phyloP scores from a whole-genome alignment of 2,329 filamentous ascomycete species.

The Corinectria fuckeliana region DNA sequence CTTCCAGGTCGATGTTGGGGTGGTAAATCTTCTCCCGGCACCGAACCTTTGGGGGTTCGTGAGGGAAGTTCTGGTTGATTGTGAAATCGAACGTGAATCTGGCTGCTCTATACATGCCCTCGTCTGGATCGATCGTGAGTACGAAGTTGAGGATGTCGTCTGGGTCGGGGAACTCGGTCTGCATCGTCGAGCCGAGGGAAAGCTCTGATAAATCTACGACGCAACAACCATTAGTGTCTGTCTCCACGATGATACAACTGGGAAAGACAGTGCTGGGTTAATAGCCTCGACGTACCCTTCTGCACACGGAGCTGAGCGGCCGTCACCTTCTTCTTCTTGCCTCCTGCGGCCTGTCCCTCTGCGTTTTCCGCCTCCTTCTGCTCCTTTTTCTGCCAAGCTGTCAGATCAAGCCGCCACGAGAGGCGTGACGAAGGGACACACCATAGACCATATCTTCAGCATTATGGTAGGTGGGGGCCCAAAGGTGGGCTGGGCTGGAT shows the following conservation, averaged over 20 bases:
- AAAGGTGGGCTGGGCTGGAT: constrained; percentile 31
- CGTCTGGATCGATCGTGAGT: constrained; percentile 83
- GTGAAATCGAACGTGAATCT: constrained; percentile 88
- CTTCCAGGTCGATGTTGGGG: constrained; percentile 96
- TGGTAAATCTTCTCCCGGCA: constrained; percentile 99
- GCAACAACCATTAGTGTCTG: constrained; percentile 18
- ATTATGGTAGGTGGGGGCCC: constrained; percentile 61
- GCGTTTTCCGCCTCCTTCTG: constrained; percentile 93
- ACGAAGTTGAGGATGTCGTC: constrained; percentile 88
- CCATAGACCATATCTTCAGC: constrained; percentile 99
- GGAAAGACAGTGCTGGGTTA: neutral
- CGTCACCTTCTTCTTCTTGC: constrained; percentile 98
- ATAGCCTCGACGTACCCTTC: constrained; percentile 70
- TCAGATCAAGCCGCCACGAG: constrained; percentile 23
- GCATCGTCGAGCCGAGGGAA: constrained; percentile 80
- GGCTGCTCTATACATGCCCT: constrained; percentile 87
- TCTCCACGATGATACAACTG: neutral
- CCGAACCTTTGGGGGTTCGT: constrained; percentile 96
- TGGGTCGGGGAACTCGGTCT: constrained; percentile 79
- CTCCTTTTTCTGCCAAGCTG: constrained; percentile 79
- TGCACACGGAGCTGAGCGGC: constrained; percentile 94
- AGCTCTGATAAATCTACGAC: constrained; percentile 78
- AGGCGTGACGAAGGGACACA: constrained; percentile 46
- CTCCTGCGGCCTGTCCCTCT: constrained; percentile 69
- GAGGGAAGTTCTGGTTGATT: constrained; percentile 94